Percentiles rank a stretch among this genome's conserved stretches.
These are phyloP conservation scores for Spizellomyces sp. DNA, from an alignment of 192 early-diverging fungal genomes.

Conservation along the genomic window DNA sequence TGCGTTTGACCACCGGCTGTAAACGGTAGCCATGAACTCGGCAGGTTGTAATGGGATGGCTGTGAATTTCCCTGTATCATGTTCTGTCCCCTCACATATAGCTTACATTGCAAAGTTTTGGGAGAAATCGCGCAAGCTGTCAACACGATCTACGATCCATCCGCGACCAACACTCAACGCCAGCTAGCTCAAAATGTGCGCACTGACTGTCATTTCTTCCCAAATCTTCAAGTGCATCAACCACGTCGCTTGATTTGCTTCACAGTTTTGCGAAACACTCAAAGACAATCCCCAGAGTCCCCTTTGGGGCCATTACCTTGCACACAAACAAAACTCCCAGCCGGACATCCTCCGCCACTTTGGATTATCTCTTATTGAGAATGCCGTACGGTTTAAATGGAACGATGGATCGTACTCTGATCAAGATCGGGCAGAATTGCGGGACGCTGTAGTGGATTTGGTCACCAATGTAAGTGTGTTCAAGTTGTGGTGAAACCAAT, in stretches of 20 bases:
- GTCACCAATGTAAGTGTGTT: constrained; percentile 17
- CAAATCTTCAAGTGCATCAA: constrained; percentile 21
- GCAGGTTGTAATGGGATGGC: no score
- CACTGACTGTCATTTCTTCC: no score
- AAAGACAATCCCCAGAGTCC: constrained; percentile 48
- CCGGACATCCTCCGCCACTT: constrained; percentile 58
- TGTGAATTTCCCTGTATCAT: no score
- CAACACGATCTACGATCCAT: constrained; percentile 49
- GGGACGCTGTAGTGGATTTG: constrained; percentile 42
- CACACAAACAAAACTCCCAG: constrained; percentile 50
- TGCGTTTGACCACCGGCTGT: no score
- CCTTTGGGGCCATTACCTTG: constrained; percentile 58
- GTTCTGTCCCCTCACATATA: not conserved
- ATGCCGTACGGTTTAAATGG: constrained; percentile 59
- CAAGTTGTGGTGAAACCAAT: no score
- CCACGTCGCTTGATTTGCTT: not conserved
- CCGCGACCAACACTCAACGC: constrained; percentile 43
- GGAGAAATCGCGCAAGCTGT: constrained; percentile 42
- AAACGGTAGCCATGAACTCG: no score
- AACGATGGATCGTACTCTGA: constrained; percentile 43
- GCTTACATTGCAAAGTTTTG: not conserved
- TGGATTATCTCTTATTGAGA: constrained; percentile 61
- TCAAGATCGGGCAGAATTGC: constrained; percentile 38
- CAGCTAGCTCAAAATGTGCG: constrained; percentile 43
- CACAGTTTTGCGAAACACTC: constrained; percentile 52